Evolutionary conservation across 2,329 filamentous ascomycete genomes (phyloP), one percentile per base, ranked within the genome.

Genomic region (Monilinia laxa): DNA sequence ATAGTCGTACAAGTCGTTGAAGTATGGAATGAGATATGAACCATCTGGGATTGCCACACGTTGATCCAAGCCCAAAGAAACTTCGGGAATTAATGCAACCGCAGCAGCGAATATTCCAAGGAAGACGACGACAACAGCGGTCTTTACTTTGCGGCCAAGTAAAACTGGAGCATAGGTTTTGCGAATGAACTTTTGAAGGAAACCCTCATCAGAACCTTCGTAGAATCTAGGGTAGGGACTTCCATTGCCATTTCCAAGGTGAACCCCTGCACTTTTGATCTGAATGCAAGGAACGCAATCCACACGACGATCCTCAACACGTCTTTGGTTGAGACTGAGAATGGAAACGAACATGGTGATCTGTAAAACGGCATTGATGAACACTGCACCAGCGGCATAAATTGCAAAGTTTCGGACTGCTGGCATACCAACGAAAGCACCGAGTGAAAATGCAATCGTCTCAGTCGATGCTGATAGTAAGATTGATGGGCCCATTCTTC

Each of bases 341-440:
- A 98, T 90, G 0, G 96, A 94, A 51, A 97, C 86, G 75, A 99
- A 99, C 87, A 98, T 94, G 0, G 96, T 99, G 71, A 98, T 90
- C 77, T 99, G 95, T 7, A 99, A 81, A n/a, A 98, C 77, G 0
- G 96, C 96, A 76, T 99, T 99, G 82, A 99, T 94, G 73, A 98
- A 89, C 14, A 99, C 95, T 14, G 95, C 95, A 62, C 95, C 95
- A 2, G 95, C 93, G 16, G 95, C 95, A 76, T 99, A 99, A 3
- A 94, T 89, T 20, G 95, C 96, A 79, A 99, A 99, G 78, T 99
- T 99, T 70, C 93, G 88, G 54, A 99, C 96, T 2, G 95, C 95
- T 20, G 96, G 95, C 95, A 99, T 99, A 59, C 93, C 93, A 9
- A 97, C 96, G 69, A 95, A 94, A 53, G 92, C 91, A 16, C 95